Base-by-base conservation (phyloP, 768 basidiomycete genomes). In the Harrya chromipes region DNA sequence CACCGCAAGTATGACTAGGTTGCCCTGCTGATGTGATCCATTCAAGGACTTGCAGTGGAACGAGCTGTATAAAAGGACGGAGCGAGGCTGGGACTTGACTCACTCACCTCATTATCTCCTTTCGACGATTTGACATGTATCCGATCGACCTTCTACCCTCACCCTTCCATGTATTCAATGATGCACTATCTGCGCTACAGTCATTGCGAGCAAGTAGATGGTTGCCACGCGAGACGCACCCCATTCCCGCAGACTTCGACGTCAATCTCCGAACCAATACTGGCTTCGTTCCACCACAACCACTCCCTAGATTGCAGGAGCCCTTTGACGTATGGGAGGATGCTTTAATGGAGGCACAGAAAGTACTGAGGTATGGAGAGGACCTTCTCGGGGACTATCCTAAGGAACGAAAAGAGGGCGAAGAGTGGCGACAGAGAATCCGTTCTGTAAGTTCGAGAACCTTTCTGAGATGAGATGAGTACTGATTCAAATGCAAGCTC, bases 261-360 rank as follows among this genome's bases (percentile, higher is more conserved):
- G 66, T 85, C 16, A 61, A 71, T 46, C 62, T 69, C 46, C 52
- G 71, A 26, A 59, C 58, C 14, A 56, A 82, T 56, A 85, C 89
- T 0, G 95, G 95, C 0, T 98, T 97, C 72, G 80, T 97, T 57
- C 95, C 94, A 1, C 67, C 78, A 3, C 67, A 72, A 33, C 83
- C 83, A 1, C 75, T 89, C 7, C 75, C 79, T 2, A 75, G 69
- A 23, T 73, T 95, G 21, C 72, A 75, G 5, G 63, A 61, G 9
- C 65, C 69, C 26, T 94, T 78, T 60, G 67, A 65, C 12, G 63
- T 80, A 5, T 98, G 91, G 93, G 92, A 94, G 68, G 55, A 70
- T 29, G 84, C 80, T 26, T 75, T 86, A 24, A 68, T 61, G 13
- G 74, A 74, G 19, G 88, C 85, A 21, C 74, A 68, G 58, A 72